A percentile compares a stretch with the other conserved stretches of the same genome.
phyloP scores from a whole-genome alignment of 2,329 filamentous ascomycete species.

The Verticillium nubilum region DNA sequence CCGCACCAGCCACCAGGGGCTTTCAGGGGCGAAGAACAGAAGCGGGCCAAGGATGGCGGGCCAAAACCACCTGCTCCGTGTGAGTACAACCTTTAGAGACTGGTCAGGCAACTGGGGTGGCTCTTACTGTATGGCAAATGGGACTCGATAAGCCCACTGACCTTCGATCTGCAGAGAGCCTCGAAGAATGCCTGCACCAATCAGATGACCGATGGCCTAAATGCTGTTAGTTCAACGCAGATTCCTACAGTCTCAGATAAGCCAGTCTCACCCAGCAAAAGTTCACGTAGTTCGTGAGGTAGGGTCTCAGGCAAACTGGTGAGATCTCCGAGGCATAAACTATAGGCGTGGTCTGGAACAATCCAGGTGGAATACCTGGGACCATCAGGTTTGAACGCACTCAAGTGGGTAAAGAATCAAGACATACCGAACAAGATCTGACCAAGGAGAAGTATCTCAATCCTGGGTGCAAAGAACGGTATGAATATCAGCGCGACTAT shows the following conservation, averaged over 20 bases:
- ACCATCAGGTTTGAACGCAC: no score
- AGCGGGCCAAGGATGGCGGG: conserved; percentile 11
- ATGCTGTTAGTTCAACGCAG: no score
- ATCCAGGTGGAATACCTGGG: conserved; percentile 41
- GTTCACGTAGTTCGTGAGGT: conserved; percentile 39
- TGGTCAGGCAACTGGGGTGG: no score
- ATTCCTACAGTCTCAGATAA: no score
- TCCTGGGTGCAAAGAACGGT: conserved; percentile 36
- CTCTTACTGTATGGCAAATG: conserved; percentile 19
- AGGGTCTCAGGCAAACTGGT: conserved; percentile 32
- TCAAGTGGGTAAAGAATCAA: no score
- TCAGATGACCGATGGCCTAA: conserved; percentile 39
- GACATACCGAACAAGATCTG: no score
- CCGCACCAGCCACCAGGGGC: conserved; percentile 4
- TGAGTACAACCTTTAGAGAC: no score
- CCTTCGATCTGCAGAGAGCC: no score
- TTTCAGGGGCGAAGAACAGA: conserved; percentile 6
- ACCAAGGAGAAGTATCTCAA: conserved; percentile 31
- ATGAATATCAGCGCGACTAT: no score
- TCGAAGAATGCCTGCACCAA: no score
- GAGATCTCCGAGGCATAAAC: conserved; percentile 41
- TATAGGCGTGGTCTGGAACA: conserved; percentile 36
- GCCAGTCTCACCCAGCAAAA: no score
- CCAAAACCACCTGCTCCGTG: no score
- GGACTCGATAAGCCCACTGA: conserved; percentile 19